Percentiles rank a stretch among this genome's conserved stretches.
Conservation (phyloP, 2,329 filamentous ascomycete species). For the Amauroascus niger region DNA sequence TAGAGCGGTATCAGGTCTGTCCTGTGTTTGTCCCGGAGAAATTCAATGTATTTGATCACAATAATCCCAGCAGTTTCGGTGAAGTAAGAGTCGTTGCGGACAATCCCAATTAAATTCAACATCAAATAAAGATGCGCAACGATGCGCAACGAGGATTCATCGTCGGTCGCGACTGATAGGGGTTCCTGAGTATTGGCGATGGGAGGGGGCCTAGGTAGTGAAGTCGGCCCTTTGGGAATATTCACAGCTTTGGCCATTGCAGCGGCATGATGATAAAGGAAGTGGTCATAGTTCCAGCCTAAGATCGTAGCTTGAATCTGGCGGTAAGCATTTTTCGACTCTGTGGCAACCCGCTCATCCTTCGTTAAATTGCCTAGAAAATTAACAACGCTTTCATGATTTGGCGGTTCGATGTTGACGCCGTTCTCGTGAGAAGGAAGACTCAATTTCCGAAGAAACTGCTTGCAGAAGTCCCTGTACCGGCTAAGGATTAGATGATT, state of each 20-base stretch:
- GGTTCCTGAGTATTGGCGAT: conserved; percentile 42
- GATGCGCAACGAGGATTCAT: conserved; percentile 56
- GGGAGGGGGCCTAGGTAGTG: conserved; percentile 33
- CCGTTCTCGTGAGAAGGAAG: conserved; percentile 46
- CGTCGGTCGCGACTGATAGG: conserved; percentile 31
- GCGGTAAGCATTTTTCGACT: conserved; percentile 38
- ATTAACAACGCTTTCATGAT: conserved; percentile 30
- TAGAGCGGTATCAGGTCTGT: conserved; percentile 79
- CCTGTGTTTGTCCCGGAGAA: conserved; percentile 61
- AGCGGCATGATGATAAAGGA: conserved; percentile 34
- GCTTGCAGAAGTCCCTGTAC: conserved; percentile 58
- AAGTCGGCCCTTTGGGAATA: conserved; percentile 21
- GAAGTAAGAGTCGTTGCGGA: conserved; percentile 42
- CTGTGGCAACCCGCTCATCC: conserved; percentile 30
- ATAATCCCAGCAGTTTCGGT: conserved; percentile 56
- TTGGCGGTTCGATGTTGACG: conserved; percentile 47
- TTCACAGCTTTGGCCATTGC: conserved; percentile 32
- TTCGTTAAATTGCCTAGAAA: conserved; percentile 31
- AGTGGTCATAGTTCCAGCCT: conserved; percentile 33
- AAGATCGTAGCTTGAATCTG: conserved; percentile 38
- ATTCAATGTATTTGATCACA: conserved; percentile 70
- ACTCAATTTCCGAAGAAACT: conserved; percentile 41
- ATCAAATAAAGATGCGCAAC: conserved; percentile 58
- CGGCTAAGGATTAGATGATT: conserved; percentile 73
- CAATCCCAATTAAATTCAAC: conserved; percentile 50